Evolutionary conservation across 2,329 filamentous ascomycete genomes (phyloP), one percentile per base, ranked within the genome.

Genomic region (Colletotrichum kahawae): DNA sequence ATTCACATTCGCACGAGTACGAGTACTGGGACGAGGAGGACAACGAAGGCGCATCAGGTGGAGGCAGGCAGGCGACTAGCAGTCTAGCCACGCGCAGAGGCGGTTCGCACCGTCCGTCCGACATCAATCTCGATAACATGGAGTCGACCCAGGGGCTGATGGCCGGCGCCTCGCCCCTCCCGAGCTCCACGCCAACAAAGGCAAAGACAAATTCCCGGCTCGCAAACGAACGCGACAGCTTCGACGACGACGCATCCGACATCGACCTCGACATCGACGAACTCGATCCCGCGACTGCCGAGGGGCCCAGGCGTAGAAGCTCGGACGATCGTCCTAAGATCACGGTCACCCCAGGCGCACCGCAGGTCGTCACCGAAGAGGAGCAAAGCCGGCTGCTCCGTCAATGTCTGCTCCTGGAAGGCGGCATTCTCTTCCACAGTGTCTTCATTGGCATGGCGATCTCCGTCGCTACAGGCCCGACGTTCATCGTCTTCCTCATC

Each of bases 361-460:
- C 77, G 54, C 29, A 73, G 70, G 36, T 71, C 10, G 38, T 76
- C 14, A 86, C 83, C 48, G 81, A 90, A 63, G 88, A 94, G 80
- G 87, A 93, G 83, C 89, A 90, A 74, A 90, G 92, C 79, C 90
- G 93, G 13, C 89, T 93, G 77, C 88, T 96, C 78, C 86, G 96
- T 12, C 95, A 97, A 82, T 96, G 94, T 78, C 86, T 96, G 60
- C 88, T 97, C 29, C 90, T 97, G 4, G 95, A 96, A 84, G 94
- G 94, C 1, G 95, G 95, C 24, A 96, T 97, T 76, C 88, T 97
- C 18, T 96, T 96, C 82, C 95, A 97, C 85, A 94, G 92, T 80
- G 89, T 97, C 69, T 97, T 97, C 80, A 96, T 97, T 79, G 95
- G 95, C 76, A 96, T 96, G 94, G 94, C 95, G 5, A 89, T 97